Evolutionary conservation across 2,329 filamentous ascomycete species (phyloP).

Genomic region (Sphaceloma murrayae): DNA sequence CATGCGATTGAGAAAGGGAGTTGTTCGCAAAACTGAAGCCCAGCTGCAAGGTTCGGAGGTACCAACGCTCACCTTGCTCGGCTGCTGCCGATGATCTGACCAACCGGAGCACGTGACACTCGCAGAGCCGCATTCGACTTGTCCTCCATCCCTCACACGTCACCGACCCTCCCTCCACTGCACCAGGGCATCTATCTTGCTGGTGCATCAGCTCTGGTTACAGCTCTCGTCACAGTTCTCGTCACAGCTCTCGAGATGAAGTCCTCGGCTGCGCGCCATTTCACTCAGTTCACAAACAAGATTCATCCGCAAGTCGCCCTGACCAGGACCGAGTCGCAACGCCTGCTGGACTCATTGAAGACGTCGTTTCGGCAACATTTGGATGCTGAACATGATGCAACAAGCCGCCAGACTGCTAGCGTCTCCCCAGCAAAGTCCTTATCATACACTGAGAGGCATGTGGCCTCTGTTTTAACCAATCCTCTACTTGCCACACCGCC

Average conservation of each 20-base stretch:
- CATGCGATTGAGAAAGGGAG: background rate
- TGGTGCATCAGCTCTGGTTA: no score
- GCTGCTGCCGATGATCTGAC: constrained; percentile 1
- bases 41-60: constrained; percentile 5
- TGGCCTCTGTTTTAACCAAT: constrained; percentile 43
- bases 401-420: background rate
- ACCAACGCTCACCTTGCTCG: constrained; percentile 6
- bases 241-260: no score
- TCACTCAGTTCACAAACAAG: constrained; percentile 44
- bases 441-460: constrained; percentile 34
- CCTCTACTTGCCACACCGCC: constrained; percentile 34
- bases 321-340: constrained; percentile 48
- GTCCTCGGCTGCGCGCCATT: constrained; percentile 37
- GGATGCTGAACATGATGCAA: constrained; percentile 45
- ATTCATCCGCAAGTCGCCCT: constrained; percentile 46
- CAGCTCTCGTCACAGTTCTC: no score
- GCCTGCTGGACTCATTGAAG: constrained; percentile 51
- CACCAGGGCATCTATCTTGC: no score
- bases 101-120: background rate
- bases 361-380: constrained; percentile 55
- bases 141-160: background rate
- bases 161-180: background rate
- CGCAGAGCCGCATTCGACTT: background rate
- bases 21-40: constrained; percentile 11
- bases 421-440: constrained; percentile 6